Percentiles rank a stretch among this genome's conserved stretches.
phyloP scores from a whole-genome alignment of 2,329 filamentous ascomycete genomes.

The Pestalotiopsis sp. region DNA sequence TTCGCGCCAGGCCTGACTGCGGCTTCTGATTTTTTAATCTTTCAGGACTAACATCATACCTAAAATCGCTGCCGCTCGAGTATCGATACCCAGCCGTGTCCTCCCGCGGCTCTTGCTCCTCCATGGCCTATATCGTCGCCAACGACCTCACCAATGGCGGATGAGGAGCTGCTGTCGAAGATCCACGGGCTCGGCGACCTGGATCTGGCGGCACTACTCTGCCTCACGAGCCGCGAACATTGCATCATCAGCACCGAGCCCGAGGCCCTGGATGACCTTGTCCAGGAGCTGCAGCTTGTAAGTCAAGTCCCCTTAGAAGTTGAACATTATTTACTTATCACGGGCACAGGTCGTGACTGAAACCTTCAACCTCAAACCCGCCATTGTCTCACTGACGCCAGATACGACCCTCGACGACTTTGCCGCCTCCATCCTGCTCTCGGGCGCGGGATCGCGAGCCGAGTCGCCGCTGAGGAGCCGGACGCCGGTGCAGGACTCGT shows the following conservation, averaged over 20 bases:
- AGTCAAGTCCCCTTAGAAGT: slow-evolving; percentile 10
- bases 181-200: slow-evolving; percentile 83
- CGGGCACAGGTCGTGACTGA: slow-evolving; percentile 62
- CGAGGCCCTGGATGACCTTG: slow-evolving; percentile 66
- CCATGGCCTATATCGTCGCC: slow-evolving; percentile 18
- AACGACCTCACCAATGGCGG: slow-evolving; percentile 53
- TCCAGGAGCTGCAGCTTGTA: slow-evolving; percentile 74
- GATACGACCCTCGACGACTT: slow-evolving; percentile 83
- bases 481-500: slow-evolving; percentile 19
- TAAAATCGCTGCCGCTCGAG: background rate
- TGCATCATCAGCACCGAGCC: slow-evolving; percentile 80
- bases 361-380: slow-evolving; percentile 73
- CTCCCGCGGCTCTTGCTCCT: background rate
- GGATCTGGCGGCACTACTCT: slow-evolving; percentile 83
- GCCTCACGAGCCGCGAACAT: slow-evolving; percentile 80
- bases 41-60: background rate
- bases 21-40: background rate
- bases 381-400: slow-evolving; percentile 72
- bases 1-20: background rate
- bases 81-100: background rate
- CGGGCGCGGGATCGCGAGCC: slow-evolving; percentile 26
- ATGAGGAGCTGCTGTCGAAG: slow-evolving; percentile 64
- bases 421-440: slow-evolving; percentile 62
- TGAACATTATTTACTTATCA: background rate
- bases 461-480: slow-evolving; percentile 25